A percentile compares a stretch with the other conserved stretches of the same genome.
phyloP scores from a whole-genome alignment of 192 early-diverging fungal genomes.

The Rhizophagus prolifer region DNA sequence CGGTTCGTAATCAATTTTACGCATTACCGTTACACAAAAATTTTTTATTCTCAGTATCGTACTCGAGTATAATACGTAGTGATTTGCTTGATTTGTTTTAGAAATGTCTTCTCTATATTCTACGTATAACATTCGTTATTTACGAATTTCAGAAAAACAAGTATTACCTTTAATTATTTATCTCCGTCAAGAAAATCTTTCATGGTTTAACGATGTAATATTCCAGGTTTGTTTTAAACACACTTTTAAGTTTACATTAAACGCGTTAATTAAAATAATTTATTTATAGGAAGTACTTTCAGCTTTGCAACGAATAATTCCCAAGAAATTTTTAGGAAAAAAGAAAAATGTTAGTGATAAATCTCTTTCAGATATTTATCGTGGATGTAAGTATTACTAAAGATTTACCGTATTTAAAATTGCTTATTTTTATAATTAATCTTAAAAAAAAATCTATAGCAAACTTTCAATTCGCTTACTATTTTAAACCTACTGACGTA shows the following conservation, averaged over 20 bases:
- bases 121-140: conserved; percentile 3
- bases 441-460: neutral
- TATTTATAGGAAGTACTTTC: conserved; percentile 16
- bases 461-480: conserved; percentile 24
- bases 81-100: neutral
- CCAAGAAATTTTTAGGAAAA: conserved; percentile 7
- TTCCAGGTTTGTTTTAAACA: neutral
- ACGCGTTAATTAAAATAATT: neutral
- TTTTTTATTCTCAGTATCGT: too few species aligned
- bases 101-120: neutral
- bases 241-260: neutral
- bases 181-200: conserved; percentile 10
- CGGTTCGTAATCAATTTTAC: too few species aligned
- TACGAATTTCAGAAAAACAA: conserved; percentile 25
- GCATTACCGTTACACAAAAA: too few species aligned
- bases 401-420: neutral
- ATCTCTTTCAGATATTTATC: conserved; percentile 14
- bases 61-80: too few species aligned
- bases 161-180: conserved; percentile 18
- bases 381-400: neutral
- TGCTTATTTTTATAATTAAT: neutral
- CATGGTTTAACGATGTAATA: conserved; percentile 19
- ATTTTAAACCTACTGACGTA: conserved; percentile 20
- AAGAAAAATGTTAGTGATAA: conserved; percentile 1
- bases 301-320: conserved; percentile 17